Conservation (phyloP, 306 rosid species). For the Betula pendula region DNA sequence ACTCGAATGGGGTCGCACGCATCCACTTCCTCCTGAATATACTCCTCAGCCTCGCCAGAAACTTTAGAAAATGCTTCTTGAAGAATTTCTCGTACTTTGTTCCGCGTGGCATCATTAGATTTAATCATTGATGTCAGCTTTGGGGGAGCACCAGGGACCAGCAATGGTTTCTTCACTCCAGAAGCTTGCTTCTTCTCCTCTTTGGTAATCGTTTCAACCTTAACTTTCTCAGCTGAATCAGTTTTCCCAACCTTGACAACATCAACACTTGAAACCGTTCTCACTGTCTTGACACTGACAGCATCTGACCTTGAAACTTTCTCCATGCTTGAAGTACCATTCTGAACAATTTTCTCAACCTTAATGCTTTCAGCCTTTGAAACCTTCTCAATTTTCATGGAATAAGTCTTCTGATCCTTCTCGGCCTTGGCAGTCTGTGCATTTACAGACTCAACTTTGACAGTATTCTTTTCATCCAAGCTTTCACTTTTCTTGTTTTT, state of each 20-base stretch:
- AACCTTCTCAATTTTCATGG: slow-evolving; percentile 11
- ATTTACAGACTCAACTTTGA: slow-evolving; percentile 48
- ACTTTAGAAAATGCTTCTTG: slow-evolving; percentile 78
- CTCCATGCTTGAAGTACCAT: slow-evolving; percentile 49
- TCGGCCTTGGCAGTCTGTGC: slow-evolving; percentile 61
- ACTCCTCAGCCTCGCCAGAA: slow-evolving; percentile 67
- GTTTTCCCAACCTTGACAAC: slow-evolving; percentile 51
- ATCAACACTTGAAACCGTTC: slow-evolving; percentile 37
- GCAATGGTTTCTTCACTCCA: slow-evolving; percentile 44
- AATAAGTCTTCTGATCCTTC: slow-evolving; percentile 32
- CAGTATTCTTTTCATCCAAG: slow-evolving; percentile 37
- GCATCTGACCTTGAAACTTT: slow-evolving; percentile 25
- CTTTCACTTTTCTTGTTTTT: slow-evolving; percentile 58
- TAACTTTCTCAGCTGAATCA: slow-evolving; percentile 37
- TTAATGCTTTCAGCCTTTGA: slow-evolving; percentile 48
- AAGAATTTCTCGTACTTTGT: slow-evolving; percentile 80
- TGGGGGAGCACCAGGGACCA: slow-evolving; percentile 50
- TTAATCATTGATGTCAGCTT: slow-evolving; percentile 74
- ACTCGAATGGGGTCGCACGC: slow-evolving; percentile 80
- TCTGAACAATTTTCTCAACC: slow-evolving; percentile 53
- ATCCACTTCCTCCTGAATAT: slow-evolving; percentile 46
- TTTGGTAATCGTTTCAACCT: slow-evolving; percentile 63
- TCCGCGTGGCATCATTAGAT: slow-evolving; percentile 62
- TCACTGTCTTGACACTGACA: slow-evolving; percentile 18
- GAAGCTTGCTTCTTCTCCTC: slow-evolving; percentile 52